A percentile compares a stretch with the other conserved stretches of the same genome.
Conservation (phyloP, 2,329 filamentous ascomycete species). For the Fusarium sp. region DNA sequence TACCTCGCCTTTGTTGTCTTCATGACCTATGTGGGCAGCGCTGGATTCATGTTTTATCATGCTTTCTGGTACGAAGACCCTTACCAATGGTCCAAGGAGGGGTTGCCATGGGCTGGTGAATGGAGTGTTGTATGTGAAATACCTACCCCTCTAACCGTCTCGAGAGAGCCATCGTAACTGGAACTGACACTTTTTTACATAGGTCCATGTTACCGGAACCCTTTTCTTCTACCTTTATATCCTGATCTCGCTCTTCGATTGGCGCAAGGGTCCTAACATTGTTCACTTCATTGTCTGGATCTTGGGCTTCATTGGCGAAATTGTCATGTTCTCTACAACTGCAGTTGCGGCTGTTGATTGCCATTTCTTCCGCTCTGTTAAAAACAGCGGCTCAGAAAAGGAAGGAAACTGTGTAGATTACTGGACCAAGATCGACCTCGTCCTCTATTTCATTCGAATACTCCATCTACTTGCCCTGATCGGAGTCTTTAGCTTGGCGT, state of each 20-base stretch:
- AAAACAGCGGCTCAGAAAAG: conserved; percentile 41
- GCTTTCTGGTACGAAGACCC: conserved; percentile 65
- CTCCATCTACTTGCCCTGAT: conserved; percentile 72
- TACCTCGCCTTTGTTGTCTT: conserved; percentile 78
- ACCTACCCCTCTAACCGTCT: neutral
- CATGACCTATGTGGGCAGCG: conserved; percentile 80
- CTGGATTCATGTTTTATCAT: conserved; percentile 78
- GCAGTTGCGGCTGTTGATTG: conserved; percentile 74
- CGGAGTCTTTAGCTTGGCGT: conserved; percentile 59
- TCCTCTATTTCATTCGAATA: conserved; percentile 75
- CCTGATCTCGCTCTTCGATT: conserved; percentile 87
- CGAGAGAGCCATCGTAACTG: conserved; percentile 13
- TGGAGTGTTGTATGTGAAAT: conserved; percentile 73
- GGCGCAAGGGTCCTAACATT: conserved; percentile 80
- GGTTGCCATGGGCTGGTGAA: conserved; percentile 80
- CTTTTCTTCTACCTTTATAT: conserved; percentile 90
- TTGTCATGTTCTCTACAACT: conserved; percentile 76
- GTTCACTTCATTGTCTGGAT: conserved; percentile 86
- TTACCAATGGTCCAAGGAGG: conserved; percentile 53
- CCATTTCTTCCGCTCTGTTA: conserved; percentile 67
- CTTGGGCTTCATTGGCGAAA: conserved; percentile 77
- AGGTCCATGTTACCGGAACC: conserved; percentile 88
- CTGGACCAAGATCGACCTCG: conserved; percentile 68
- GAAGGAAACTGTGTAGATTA: conserved; percentile 51
- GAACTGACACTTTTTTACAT: conserved; percentile 40